Evolutionary conservation across 2,329 filamentous ascomycete species (phyloP), one percentile per base, ranked within the genome.

Genomic region (Coniochaeta sp.): DNA sequence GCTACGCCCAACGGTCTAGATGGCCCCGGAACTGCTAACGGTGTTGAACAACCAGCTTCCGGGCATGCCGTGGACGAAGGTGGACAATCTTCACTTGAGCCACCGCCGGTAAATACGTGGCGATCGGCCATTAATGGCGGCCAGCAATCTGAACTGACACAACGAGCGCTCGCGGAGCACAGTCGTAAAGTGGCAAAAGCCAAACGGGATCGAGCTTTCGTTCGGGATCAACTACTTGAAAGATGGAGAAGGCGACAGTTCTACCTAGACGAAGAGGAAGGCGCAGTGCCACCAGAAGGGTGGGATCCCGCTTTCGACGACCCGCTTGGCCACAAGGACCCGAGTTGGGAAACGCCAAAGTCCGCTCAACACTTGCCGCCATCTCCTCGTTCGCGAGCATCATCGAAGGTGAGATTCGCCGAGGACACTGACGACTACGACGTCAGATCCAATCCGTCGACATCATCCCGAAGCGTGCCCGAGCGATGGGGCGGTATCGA

Each of bases 251-350:
- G 89, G 61, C 81, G 91, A 54, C 85, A 88, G 43, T 96, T 95
- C 67, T 96, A 95, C 67, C 82, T 91, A 0, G 91, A 96, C 61
- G 89, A 92, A 72, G 91, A 96, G 75, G 91, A 96, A 71, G 91
- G 91, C 2, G 82, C 84, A 11, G 70, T 73, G n/a, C 78, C 83
- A 1, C 89, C 89, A 0, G 77, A 82, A 7, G 85, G 83, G 28
- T 92, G 87, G 78, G 77, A 81, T 24, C 79, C 82, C 6, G 80
- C 83, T 16, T 14, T 3, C 6, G 81, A 88, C 47, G 86, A 88
- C 64, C 72, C 87, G 12, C 71, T 83, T 1, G 73, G 69, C 17
- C 73, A 74, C 31, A 62, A 73, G 36, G 73, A 73, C 57, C 69
- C 72, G 26, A 66, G 70, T 3, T 69, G 69, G 1, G 80, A 82